Conservation (phyloP, 169 alveolate genomes). For the Amoebophrya sp. region DNA sequence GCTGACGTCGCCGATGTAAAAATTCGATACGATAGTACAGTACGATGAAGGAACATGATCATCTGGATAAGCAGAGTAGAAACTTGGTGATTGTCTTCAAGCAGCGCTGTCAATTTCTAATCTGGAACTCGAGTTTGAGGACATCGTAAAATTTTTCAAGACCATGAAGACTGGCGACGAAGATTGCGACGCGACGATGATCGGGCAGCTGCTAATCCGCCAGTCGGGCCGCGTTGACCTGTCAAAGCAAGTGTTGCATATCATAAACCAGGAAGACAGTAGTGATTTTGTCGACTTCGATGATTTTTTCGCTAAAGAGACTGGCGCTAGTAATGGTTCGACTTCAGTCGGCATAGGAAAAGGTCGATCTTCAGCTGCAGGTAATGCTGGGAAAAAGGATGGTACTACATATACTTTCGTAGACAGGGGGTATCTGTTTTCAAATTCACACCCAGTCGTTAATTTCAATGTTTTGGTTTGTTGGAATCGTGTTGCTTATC, state of each 20-base stretch:
- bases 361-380: not conserved
- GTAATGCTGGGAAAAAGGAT: no score
- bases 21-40: no score
- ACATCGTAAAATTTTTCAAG: constrained; percentile 32
- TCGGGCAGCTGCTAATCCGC: constrained; percentile 33
- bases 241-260: not conserved
- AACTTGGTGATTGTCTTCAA: not conserved
- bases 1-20: no score
- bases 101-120: constrained; percentile 4
- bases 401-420: no score
- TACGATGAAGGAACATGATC: no score
- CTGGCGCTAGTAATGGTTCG: not conserved
- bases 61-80: no score
- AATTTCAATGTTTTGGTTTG: no score
- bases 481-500: no score
- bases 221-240: constrained; percentile 13
- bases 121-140: constrained; percentile 33
- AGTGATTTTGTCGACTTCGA: not conserved
- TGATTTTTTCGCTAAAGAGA: not conserved
- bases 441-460: no score
- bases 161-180: constrained; percentile 37
- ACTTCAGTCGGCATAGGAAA: not conserved
- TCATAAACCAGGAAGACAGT: not conserved
- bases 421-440: no score
- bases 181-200: constrained; percentile 34